Conservation (phyloP, 129 eudicot genomes). For the sunflower (Helianthus annuus) region HanXRQr2.0-SUNRISE NC_035441.2:8470235-8470734, state of each 20-base stretch:
- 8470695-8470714: slow-evolving; percentile 57
- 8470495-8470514: background rate
- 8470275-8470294: no score
- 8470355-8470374: no score
- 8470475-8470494: background rate
- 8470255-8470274: no score
- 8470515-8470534: background rate
- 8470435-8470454: no score
- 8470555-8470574: background rate
- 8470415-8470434: no score
- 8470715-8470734: slow-evolving; percentile 70
- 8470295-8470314: no score
- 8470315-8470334: no score
- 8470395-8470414: no score
- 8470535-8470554: background rate
- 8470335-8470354: no score
- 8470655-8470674: slow-evolving; percentile 68
- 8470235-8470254: no score
- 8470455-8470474: slow-evolving; percentile 6
- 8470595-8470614: background rate
- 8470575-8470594: background rate
- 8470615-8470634: background rate
- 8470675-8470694: slow-evolving; percentile 67
- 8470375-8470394: no score
- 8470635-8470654: slow-evolving; percentile 43